Base-by-base conservation (phyloP, 768 basidiomycete species). In the Pleurotus sapidus region DNA sequence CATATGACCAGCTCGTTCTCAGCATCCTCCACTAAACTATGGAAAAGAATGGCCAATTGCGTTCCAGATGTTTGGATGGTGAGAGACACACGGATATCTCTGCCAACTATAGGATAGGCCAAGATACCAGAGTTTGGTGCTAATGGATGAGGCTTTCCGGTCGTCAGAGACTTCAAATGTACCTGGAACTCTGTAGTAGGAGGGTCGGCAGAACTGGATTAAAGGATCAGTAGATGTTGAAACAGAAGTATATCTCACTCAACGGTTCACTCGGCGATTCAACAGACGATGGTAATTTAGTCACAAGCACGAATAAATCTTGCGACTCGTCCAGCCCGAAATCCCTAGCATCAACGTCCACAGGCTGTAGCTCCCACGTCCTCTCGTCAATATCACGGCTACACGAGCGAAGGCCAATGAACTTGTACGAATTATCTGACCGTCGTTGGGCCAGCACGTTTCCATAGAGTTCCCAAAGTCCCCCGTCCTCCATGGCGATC, bases 261-360 rank as follows among this genome's bases (percentile, higher is more conserved):
- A 54, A 54, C 51, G 51, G 27, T 34, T n/a, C 9, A 14, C 27
- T 30, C 27, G 8, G 8, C 27, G 27, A 8, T 8, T 30, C 27
- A 34, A 9, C 11, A 34, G 30, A 34, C 30, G 30, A 34, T 11
- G 30, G 30, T 34, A 30, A 20, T 17, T 34, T 56, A 61, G 81
- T 77, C 5, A 85, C 67, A 15, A 82, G 60, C 6, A 87, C 75
- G 7, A 88, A 72, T 30, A 90, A 74, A 65, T 89, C 82, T 63
- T 87, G 87, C 20, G 82, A 77, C 15, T 85, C 83, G 64, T 89
- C 88, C 73, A 90, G 78, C 5, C 74, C 75, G 60, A 86, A 85
- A 61, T 87, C 85, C n/a, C 80, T 76, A 11, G 84, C 62, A 14
- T 59, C 37, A 37, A 80, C 60, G 3, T 70, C 70, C 55, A 72